These are phyloP conservation scores for Leishmania arabica DNA, from an alignment of 208 protist genomes.

Conservation along the genomic window DNA sequence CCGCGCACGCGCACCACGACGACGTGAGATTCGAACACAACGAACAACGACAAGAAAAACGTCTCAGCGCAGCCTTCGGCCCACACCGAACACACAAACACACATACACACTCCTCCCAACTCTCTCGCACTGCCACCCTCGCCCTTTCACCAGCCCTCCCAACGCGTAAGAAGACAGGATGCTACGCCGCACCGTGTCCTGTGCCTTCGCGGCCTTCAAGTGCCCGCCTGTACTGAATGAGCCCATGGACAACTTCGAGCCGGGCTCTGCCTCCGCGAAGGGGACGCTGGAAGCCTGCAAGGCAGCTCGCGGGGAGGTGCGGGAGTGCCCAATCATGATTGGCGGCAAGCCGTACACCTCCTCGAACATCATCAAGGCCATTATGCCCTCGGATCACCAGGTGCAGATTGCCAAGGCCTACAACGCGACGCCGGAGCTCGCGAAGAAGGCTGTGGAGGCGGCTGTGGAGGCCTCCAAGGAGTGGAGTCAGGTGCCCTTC, in stretches of 20 bases:
- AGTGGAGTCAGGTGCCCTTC: conserved; percentile 86
- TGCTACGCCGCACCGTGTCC: conserved; percentile 78
- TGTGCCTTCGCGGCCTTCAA: conserved; percentile 61
- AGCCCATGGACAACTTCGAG: conserved; percentile 90
- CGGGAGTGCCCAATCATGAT: conserved; percentile 93
- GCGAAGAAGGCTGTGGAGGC: conserved; percentile 90
- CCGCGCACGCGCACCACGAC: background rate
- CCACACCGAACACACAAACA: background rate
- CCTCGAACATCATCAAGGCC: conserved; percentile 61
- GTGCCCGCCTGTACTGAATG: conserved; percentile 77
- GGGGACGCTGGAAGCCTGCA: conserved; percentile 71
- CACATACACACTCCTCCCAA: background rate
- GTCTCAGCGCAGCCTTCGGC: background rate
- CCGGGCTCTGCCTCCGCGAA: conserved; percentile 65
- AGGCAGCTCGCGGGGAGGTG: conserved; percentile 43
- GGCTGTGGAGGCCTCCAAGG: conserved; percentile 70
- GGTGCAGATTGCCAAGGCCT: conserved; percentile 70
- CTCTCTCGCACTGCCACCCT: conserved; percentile 1
- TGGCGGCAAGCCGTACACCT: conserved; percentile 86
- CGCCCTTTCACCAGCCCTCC: no score
- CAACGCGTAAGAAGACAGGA: conserved; percentile 12
- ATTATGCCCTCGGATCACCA: conserved; percentile 84
- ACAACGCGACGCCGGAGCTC: conserved; percentile 86
- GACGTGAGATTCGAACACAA: background rate
- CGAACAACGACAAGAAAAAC: background rate